Conservation (phyloP, 1,284 basidiomycete species). For the Cutaneotrichosporon mucoides region DNA sequence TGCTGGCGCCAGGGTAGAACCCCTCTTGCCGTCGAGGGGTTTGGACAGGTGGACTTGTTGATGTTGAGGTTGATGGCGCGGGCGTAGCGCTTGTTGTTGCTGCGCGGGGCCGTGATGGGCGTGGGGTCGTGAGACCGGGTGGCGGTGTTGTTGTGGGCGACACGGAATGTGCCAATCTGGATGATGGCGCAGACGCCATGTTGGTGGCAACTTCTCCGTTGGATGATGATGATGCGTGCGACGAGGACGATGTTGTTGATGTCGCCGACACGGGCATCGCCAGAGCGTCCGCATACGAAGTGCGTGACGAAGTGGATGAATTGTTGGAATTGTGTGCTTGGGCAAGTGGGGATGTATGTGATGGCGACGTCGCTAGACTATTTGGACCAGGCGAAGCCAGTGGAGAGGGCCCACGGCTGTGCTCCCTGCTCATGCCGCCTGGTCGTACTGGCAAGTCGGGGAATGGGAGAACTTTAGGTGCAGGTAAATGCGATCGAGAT, state of each 20-base stretch:
- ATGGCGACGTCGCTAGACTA: background rate
- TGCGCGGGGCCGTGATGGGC: background rate
- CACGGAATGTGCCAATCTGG: background rate
- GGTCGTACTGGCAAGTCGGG: slow-evolving; percentile 18
- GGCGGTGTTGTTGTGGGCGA: background rate
- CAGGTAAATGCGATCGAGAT: slow-evolving; percentile 10
- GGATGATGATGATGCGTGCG: background rate
- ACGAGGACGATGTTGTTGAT: background rate
- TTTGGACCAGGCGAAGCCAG: slow-evolving; percentile 6
- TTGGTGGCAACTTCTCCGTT: background rate
- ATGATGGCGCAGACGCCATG: background rate
- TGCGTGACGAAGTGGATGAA: background rate
- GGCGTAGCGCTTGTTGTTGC: slow-evolving; percentile 1
- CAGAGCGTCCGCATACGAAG: slow-evolving; percentile 7
- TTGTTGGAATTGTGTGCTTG: background rate
- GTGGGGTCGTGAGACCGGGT: background rate
- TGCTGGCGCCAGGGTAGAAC: background rate
- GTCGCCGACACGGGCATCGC: background rate
- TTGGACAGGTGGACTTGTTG: background rate
- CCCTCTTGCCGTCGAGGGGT: background rate
- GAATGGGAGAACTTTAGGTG: slow-evolving; percentile 23
- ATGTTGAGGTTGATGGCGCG: background rate
- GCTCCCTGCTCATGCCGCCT: slow-evolving; percentile 11
- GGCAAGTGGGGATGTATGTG: background rate
- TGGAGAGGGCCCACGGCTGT: slow-evolving; percentile 6